Percentiles rank a stretch among this genome's conserved stretches.
These are phyloP conservation scores for Paspalum notatum DNA, from an alignment of 176 grass and related monocot species.

Conservation along the genomic window DNA sequence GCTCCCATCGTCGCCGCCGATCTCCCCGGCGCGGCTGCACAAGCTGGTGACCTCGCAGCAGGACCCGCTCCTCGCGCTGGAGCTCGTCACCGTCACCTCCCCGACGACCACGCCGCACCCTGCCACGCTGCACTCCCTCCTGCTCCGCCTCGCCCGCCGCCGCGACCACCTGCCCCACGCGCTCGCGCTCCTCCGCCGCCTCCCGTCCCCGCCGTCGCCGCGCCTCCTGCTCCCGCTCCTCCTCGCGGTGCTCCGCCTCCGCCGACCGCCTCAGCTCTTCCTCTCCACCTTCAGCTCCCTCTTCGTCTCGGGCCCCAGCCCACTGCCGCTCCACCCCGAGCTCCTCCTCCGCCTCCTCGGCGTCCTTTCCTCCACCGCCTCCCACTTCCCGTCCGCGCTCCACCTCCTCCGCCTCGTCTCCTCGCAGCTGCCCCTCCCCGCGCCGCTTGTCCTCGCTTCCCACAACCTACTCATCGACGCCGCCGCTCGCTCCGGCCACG, in stretches of 20 bases:
- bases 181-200: conserved; percentile 60
- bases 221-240: conserved; percentile 53
- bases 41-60: conserved; percentile 72
- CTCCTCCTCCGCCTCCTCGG: conserved; percentile 51
- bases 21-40: conserved; percentile 74
- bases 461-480: conserved; percentile 79
- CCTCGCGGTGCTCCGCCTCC: conserved; percentile 57
- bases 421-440: conserved; percentile 46
- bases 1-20: conserved; percentile 36
- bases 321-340: conserved; percentile 46
- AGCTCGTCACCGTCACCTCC: conserved; percentile 58
- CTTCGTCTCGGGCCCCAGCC: conserved; percentile 51
- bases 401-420: conserved; percentile 59
- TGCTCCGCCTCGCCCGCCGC: conserved; percentile 54
- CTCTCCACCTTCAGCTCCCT: conserved; percentile 60
- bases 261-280: conserved; percentile 55
- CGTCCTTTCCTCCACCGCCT: conserved; percentile 42
- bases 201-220: conserved; percentile 49
- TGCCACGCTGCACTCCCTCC: conserved; percentile 44
- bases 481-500: conserved; percentile 57
- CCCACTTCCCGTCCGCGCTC: conserved; percentile 53
- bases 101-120: conserved; percentile 45
- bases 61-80: conserved; percentile 73
- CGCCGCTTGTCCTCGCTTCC: conserved; percentile 59
- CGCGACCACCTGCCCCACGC: conserved; percentile 59